Conservation (phyloP, 2,329 filamentous ascomycete genomes). For the Phyllosticta citrichinensis region DNA sequence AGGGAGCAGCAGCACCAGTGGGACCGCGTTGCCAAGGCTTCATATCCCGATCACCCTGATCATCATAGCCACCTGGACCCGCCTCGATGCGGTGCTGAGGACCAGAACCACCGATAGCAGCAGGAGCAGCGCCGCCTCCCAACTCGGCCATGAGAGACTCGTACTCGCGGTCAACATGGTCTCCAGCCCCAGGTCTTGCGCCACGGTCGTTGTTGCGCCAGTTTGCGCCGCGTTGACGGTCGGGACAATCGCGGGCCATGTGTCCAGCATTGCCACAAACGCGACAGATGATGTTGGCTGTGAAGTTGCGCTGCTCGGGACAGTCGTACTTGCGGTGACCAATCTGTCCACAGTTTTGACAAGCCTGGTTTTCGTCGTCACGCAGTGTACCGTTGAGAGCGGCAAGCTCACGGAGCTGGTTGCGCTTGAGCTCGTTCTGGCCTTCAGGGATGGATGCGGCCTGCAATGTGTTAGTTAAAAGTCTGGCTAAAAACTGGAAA, state of each 20-base stretch:
- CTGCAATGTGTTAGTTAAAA: constrained; percentile 40
- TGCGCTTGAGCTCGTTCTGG: constrained; percentile 97
- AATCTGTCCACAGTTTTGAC: constrained; percentile 98
- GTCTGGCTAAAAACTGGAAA: background rate
- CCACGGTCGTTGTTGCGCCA: constrained; percentile 70
- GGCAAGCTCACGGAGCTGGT: constrained; percentile 94
- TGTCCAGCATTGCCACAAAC: constrained; percentile 97
- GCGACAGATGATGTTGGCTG: constrained; percentile 98
- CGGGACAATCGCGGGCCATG: constrained; percentile 96
- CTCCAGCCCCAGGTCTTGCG: constrained; percentile 58
- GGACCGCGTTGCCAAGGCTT: constrained; percentile 87
- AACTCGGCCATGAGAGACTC: constrained; percentile 99
- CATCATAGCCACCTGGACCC: constrained; percentile 55
- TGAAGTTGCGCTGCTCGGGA: constrained; percentile 94
- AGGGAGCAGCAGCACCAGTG: constrained; percentile 74
- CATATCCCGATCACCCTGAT: constrained; percentile 42
- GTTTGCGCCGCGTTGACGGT: constrained; percentile 78
- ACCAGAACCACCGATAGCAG: constrained; percentile 40
- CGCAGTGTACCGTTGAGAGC: constrained; percentile 97
- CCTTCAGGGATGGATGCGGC: constrained; percentile 97
- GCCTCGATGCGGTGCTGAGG: constrained; percentile 77
- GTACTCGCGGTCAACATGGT: constrained; percentile 87
- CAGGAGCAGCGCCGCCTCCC: constrained; percentile 58
- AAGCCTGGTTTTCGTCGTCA: constrained; percentile 98
- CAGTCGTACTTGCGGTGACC: constrained; percentile 98